Percentiles rank a stretch among this genome's conserved stretches.
Evolutionary conservation across 2,329 filamentous ascomycete genomes (phyloP).

Genomic region (Hymenotorrendiella dingleyae): DNA sequence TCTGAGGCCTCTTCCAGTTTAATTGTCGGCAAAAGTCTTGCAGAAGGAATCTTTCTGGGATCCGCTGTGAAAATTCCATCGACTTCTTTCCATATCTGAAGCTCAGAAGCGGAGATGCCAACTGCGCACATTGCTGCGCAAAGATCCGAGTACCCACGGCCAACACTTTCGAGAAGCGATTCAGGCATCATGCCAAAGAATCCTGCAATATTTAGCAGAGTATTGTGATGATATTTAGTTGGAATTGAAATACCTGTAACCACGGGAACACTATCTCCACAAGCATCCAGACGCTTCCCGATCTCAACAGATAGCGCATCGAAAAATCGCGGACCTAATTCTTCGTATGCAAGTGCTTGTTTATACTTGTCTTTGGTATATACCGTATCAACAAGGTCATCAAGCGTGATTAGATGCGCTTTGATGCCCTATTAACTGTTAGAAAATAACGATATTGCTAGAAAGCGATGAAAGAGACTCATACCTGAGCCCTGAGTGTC

Average conservation of each 20-base stretch:
- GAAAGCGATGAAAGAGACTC: conserved; percentile 4
- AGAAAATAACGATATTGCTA: neutral
- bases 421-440: conserved; percentile 6
- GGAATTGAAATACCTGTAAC: conserved; percentile 4
- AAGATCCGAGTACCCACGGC: conserved; percentile 65
- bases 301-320: conserved; percentile 3
- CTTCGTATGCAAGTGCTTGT: conserved; percentile 7
- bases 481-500: conserved; percentile 27
- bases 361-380: conserved; percentile 1
- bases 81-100: conserved; percentile 72
- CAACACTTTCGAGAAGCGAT: conserved; percentile 58
- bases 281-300: conserved; percentile 3
- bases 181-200: conserved; percentile 65
- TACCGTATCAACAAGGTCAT: conserved; percentile 5
- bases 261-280: conserved; percentile 7
- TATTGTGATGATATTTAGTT: neutral
- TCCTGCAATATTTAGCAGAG: conserved; percentile 42
- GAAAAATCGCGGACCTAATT: conserved; percentile 8
- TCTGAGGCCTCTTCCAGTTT: conserved; percentile 61
- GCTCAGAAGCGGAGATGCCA: conserved; percentile 55
- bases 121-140: conserved; percentile 64
- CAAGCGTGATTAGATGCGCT: conserved; percentile 5
- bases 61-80: conserved; percentile 70
- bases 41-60: conserved; percentile 60
- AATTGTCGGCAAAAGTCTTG: conserved; percentile 52